These are phyloP conservation scores for Pistacia atlantica DNA, from an alignment of 345 rosid genomes.

Conservation along the genomic window DNA sequence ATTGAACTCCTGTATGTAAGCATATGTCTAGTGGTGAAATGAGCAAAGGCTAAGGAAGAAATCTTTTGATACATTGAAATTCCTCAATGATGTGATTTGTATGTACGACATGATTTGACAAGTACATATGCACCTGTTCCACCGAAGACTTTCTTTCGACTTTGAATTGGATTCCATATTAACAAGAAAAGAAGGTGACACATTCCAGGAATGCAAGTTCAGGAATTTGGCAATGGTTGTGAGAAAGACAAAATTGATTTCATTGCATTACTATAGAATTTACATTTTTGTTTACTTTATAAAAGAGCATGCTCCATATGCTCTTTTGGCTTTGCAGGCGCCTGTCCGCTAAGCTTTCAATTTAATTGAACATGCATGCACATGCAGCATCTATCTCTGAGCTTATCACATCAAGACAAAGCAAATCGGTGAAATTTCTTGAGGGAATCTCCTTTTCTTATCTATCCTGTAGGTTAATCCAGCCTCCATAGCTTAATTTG, in stretches of 20 bases:
- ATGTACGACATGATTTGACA: too few species aligned
- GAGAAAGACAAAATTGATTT: too few species aligned
- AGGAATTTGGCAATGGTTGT: not conserved
- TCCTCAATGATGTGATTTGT: too few species aligned
- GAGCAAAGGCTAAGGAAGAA: not conserved
- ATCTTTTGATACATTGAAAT: not conserved
- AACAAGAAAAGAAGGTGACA: too few species aligned
- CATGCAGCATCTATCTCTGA: not conserved
- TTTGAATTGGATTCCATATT: too few species aligned
- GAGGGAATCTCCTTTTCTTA: not conserved
- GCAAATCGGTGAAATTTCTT: constrained; percentile 1
- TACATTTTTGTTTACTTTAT: not conserved
- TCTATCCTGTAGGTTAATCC: too few species aligned
- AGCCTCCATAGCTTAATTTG: too few species aligned
- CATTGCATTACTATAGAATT: not conserved
- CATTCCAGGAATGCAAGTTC: not conserved
- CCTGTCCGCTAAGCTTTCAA: not conserved
- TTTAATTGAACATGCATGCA: not conserved
- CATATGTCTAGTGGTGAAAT: not conserved
- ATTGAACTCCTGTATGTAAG: not conserved
- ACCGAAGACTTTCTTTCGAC: too few species aligned
- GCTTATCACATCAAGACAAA: not conserved
- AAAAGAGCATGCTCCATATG: not conserved
- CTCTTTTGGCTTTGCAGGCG: not conserved
- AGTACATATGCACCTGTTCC: too few species aligned